Base-by-base conservation (phyloP, 1,284 basidiomycete genomes). In the Cronartium quercuum region DNA sequence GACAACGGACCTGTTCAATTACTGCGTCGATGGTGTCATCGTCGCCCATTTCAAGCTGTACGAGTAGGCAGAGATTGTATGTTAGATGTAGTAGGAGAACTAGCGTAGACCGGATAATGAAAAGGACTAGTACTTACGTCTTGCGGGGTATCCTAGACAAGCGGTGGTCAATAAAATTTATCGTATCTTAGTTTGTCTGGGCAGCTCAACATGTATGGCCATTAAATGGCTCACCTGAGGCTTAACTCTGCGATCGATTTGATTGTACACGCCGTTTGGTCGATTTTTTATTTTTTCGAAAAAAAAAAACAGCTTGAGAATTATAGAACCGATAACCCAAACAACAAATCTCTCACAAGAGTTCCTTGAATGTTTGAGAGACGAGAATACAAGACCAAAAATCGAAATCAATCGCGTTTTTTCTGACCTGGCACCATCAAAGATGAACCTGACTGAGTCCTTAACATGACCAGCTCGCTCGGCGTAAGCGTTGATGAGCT, bases 401-500 rank as follows among this genome's bases (percentile, higher is more conserved):
- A 15, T 35, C 21, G 13, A 15, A 2, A 15, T 35, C 29, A 15
- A 15, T 3, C 12, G 6, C 37, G 35, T 10, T 34, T 9, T 6
- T 15, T 61, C 37, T 66, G 41, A 74, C 71, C 47, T 58, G 13
- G 41, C 41, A 61, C 71, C 71, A 66, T 74, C 71, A 61, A 60
- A 74, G 38, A 74, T 66, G 47, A 74, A 74, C 40, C 71, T 62
- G 21, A 74, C 64, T 66, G 64, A 41, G 37, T 34, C 44, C 9
- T 55, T 55, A 7, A 60, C 40, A 35, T 74, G 63, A 13, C 71
- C 71, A n/a, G 57, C 92, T 81, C 94, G 93, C 81, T 86, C 88
- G 69, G 94, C 94, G 83, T 97, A 97, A 34, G 94, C 94, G 78
- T 87, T 89, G 84, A 94, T 89, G 35, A 97, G 87, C 85, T 97